Evolutionary conservation across 805 yeast genomes (phyloP).

Genomic region (Alloascoidea africana): DNA sequence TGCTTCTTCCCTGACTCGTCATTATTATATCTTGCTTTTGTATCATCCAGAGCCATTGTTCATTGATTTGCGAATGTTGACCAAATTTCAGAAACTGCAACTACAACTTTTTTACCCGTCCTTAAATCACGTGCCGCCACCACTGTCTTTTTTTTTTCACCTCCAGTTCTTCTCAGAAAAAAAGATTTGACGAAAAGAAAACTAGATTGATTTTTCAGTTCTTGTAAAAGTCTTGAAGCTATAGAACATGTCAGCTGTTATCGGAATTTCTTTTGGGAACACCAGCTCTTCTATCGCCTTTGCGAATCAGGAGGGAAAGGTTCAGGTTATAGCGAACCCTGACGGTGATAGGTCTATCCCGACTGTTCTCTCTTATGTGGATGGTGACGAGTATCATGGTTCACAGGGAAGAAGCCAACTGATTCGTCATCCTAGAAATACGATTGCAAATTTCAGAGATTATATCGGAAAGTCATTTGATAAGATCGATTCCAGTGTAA

Average conservation of each 20-base stretch:
- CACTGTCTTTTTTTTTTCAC: too few relatives aligned
- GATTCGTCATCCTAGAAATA: constrained; percentile 77
- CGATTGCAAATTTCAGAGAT: constrained; percentile 87
- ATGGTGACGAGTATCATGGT: constrained; percentile 93
- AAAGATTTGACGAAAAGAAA: too few relatives aligned
- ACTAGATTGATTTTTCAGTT: too few relatives aligned
- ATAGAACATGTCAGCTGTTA: constrained; percentile 36
- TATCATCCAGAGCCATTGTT: too few relatives aligned
- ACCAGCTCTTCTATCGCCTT: constrained; percentile 90
- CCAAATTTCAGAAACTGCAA: too few relatives aligned
- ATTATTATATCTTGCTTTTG: too few relatives aligned
- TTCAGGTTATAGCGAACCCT: constrained; percentile 96
- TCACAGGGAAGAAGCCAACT: constrained; percentile 89
- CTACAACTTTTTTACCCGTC: too few relatives aligned
- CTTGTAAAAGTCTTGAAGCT: too few relatives aligned
- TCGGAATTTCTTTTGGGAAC: constrained; percentile 96
- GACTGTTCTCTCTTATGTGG: constrained; percentile 81
- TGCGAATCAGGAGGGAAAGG: constrained; percentile 73
- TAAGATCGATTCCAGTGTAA: constrained; percentile 50
- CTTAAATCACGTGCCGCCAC: too few relatives aligned
- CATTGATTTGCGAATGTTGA: too few relatives aligned
- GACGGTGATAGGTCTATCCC: constrained; percentile 98
- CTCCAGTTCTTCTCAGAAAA: too few relatives aligned
- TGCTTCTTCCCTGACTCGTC: too few relatives aligned
- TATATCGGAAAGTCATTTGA: constrained; percentile 64